phyloP scores from a whole-genome alignment of 345 rosid species.

The Cardiospermum halicacabum region DNA sequence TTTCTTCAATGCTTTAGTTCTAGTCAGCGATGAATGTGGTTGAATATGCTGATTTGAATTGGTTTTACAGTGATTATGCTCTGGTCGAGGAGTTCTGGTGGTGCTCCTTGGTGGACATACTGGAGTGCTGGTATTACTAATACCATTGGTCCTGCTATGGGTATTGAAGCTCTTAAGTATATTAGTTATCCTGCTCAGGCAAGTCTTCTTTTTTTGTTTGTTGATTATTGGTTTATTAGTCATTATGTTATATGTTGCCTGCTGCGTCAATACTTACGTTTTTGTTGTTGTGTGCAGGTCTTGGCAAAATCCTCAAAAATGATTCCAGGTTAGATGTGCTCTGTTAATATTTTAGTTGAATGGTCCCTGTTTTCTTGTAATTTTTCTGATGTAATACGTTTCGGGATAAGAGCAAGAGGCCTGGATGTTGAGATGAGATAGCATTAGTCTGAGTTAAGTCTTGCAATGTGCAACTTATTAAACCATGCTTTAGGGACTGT shows the following conservation, averaged over 20 bases:
- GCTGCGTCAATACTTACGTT: constrained; percentile 1
- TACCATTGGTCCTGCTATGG: constrained; percentile 98
- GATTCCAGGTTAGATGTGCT: constrained; percentile 69
- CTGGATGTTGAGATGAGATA: neutral
- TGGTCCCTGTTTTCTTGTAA: neutral
- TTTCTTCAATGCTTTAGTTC: neutral
- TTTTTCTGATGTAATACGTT: neutral
- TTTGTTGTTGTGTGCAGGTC: constrained; percentile 48
- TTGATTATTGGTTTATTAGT: neutral
- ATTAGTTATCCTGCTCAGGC: constrained; percentile 99
- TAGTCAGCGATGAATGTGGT: no score
- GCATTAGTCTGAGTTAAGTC: neutral
- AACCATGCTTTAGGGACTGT: neutral
- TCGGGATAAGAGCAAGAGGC: neutral
- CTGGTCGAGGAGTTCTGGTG: constrained; percentile 65
- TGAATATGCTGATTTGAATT: no score
- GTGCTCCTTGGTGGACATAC: constrained; percentile 93
- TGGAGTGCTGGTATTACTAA: constrained; percentile 99
- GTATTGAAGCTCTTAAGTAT: constrained; percentile 93
- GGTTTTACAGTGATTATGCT: constrained; percentile 64
- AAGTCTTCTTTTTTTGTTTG: neutral
- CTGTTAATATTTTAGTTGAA: neutral
- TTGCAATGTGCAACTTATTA: neutral
- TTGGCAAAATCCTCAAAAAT: constrained; percentile 92
- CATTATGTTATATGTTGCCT: neutral